phyloP scores from a whole-genome alignment of 1,284 basidiomycete species.

The Sporisorium exsertum region DNA sequence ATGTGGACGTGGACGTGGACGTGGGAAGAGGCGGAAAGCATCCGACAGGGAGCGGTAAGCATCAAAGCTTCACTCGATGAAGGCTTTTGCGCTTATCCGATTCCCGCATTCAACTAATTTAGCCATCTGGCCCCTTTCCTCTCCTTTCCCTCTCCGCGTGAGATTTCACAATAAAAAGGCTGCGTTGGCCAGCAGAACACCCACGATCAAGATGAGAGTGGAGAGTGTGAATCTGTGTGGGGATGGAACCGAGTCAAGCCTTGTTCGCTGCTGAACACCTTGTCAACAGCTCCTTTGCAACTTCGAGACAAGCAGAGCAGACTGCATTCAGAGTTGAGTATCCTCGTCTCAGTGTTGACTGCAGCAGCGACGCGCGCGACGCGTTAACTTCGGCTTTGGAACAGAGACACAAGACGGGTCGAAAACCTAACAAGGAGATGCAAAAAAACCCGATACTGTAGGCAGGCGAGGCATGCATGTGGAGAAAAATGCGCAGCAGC shows the following conservation, averaged over 20 bases:
- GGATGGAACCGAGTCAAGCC: background rate
- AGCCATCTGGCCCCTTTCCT: constrained; percentile 9
- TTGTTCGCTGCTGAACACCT: background rate
- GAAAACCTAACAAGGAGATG: background rate
- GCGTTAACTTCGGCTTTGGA: constrained; percentile 15
- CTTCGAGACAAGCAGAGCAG: background rate
- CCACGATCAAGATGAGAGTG: background rate
- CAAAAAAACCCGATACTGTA: background rate
- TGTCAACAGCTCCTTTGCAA: background rate
- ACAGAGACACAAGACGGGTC: background rate
- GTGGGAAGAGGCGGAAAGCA: background rate
- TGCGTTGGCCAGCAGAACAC: background rate
- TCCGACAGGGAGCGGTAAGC: background rate
- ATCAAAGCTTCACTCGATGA: background rate
- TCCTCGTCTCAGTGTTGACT: background rate
- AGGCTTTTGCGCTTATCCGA: background rate
- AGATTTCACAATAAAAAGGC: background rate
- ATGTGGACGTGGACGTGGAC: background rate
- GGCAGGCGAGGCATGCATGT: background rate
- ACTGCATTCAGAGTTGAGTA: background rate
- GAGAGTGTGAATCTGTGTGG: background rate
- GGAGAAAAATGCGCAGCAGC: constrained; percentile 15
- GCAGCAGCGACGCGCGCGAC: constrained; percentile 16
- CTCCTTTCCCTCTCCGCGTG: background rate
- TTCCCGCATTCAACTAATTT: background rate